These are phyloP conservation scores for Cyberlindnera maritima DNA, from an alignment of 805 yeast genomes.

Conservation along the genomic window DNA sequence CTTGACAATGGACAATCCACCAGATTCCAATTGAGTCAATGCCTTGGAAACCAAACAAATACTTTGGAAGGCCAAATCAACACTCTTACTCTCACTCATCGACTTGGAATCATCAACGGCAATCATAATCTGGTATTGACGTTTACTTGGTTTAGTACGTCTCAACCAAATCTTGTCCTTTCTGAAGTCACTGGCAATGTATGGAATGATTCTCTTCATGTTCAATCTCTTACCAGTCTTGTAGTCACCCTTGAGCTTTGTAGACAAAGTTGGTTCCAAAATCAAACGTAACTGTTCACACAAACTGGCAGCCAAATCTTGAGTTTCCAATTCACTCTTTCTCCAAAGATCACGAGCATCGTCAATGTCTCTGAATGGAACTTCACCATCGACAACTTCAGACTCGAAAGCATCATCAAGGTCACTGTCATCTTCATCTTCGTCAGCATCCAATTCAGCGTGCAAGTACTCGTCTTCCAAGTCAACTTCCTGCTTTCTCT, in stretches of 20 bases:
- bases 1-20: constrained; percentile 84
- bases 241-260: constrained; percentile 92
- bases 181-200: constrained; percentile 95
- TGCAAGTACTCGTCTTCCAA: constrained; percentile 34
- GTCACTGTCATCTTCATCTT: constrained; percentile 15
- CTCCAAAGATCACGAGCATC: constrained; percentile 82
- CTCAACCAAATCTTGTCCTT: constrained; percentile 98
- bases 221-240: constrained; percentile 95
- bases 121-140: constrained; percentile 96
- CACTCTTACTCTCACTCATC: constrained; percentile 91
- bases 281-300: constrained; percentile 92
- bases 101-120: constrained; percentile 97
- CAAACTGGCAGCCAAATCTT: constrained; percentile 79
- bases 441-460: constrained; percentile 25
- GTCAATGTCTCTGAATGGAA: constrained; percentile 48
- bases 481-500: constrained; percentile 34
- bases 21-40: constrained; percentile 88
- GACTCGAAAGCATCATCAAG: constrained; percentile 24
- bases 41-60: constrained; percentile 94
- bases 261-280: constrained; percentile 94
- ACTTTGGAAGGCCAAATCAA: constrained; percentile 89
- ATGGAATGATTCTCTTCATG: constrained; percentile 96
- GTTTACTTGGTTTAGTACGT: constrained; percentile 94
- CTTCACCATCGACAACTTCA: constrained; percentile 24
- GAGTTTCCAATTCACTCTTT: constrained; percentile 77